Evolutionary conservation across 2,329 filamentous ascomycete species (phyloP).

Genomic region (Paraphoma sp.): DNA sequence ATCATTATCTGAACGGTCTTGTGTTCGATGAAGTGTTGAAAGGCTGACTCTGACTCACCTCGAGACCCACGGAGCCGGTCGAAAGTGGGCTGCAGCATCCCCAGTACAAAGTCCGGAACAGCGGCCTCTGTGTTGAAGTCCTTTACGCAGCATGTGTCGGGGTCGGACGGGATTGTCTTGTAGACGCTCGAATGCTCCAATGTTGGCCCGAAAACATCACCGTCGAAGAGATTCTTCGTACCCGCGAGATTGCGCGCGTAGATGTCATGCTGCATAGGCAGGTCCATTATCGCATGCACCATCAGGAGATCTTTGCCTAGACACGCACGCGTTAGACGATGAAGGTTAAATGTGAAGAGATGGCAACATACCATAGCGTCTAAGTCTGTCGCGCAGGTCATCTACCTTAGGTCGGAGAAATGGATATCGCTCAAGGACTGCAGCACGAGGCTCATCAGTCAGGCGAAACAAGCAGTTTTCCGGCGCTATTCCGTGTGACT

Average conservation of each 20-base stretch:
- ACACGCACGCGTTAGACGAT: not conserved
- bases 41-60: not conserved
- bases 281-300: not conserved
- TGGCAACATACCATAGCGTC: not conserved
- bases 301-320: not conserved
- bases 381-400: not conserved
- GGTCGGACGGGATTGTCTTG: not conserved
- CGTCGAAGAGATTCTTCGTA: not conserved
- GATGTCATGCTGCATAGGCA: not conserved
- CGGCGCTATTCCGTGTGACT: not conserved
- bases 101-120: not conserved
- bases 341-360: not conserved
- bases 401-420: not conserved
- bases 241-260: not conserved
- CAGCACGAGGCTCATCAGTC: not conserved
- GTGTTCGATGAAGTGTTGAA: not conserved
- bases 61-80: not conserved
- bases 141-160: not conserved
- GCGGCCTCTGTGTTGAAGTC: not conserved
- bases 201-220: not conserved
- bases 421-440: not conserved
- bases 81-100: not conserved
- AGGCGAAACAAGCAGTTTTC: not conserved
- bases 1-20: not conserved
- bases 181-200: not conserved